phyloP scores from a whole-genome alignment of 148 eudicot species.

The Rhododendron vialii region DNA sequence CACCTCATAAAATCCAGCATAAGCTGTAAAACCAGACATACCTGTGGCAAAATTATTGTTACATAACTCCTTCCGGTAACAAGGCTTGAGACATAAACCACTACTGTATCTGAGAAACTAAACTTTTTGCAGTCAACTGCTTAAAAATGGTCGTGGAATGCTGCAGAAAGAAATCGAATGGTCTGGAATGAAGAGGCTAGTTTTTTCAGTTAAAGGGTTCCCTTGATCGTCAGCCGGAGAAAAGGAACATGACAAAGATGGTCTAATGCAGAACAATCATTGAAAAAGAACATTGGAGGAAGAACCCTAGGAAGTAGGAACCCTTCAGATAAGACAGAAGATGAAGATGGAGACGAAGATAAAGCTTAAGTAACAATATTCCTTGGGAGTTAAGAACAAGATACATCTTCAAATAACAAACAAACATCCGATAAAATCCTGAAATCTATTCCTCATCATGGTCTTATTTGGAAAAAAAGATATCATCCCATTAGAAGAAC shows the following conservation, averaged over 20 bases:
- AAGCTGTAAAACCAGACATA: conserved; percentile 96
- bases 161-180: not conserved
- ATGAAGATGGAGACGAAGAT: not conserved
- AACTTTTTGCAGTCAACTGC: not conserved
- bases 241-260: not conserved
- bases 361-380: not conserved
- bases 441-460: not conserved
- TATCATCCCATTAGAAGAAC: not conserved
- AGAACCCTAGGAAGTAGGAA: not conserved
- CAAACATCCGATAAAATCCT: not conserved
- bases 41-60: conserved; percentile 35
- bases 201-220: conserved; percentile 1
- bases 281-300: not conserved
- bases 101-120: not conserved
- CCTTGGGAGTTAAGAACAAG: not conserved
- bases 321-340: not conserved
- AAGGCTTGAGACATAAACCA: not conserved
- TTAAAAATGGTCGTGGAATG: not conserved
- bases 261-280: not conserved
- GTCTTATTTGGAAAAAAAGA: not conserved
- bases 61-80: not conserved
- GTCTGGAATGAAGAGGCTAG: not conserved
- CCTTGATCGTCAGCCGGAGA: not conserved
- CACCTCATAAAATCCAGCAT: conserved; percentile 82
- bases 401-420: not conserved